Conservation (phyloP, 257 asterid genomes). For the Fraxinus cuspidata region DNA sequence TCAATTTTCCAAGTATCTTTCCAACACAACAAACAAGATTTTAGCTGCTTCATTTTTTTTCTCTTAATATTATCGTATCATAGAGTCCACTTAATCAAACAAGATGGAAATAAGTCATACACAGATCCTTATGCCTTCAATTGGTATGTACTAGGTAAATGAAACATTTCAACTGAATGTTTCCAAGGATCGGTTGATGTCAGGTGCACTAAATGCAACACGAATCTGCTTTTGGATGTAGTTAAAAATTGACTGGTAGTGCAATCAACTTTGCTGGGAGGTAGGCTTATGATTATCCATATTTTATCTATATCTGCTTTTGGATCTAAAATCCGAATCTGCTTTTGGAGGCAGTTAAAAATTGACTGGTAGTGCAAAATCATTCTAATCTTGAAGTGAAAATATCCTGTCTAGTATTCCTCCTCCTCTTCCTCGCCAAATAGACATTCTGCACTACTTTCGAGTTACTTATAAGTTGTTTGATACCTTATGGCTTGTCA, state of each 20-base stretch:
- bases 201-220: conserved; percentile 95
- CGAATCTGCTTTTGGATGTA: too few relatives aligned
- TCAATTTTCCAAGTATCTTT: too few relatives aligned
- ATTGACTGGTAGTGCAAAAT: background rate
- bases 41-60: background rate
- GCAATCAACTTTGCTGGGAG: conserved; percentile 98
- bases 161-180: conserved; percentile 71
- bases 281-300: conserved; percentile 32
- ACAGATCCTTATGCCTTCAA: conserved; percentile 8
- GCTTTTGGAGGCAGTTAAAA: too few relatives aligned
- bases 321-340: too few relatives aligned
- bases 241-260: too few relatives aligned
- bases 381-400: background rate
- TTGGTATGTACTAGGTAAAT: conserved; percentile 56
- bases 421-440: background rate
- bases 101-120: background rate
- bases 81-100: background rate
- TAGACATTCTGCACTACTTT: background rate
- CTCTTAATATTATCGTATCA: background rate
- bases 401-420: too few relatives aligned
- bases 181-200: conserved; percentile 79
- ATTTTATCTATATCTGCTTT: too few relatives aligned
- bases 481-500: background rate
- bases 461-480: background rate
- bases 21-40: background rate